Base-by-base conservation (phyloP, 140 eudicot species). In the Stevia rebaudiana region DNA sequence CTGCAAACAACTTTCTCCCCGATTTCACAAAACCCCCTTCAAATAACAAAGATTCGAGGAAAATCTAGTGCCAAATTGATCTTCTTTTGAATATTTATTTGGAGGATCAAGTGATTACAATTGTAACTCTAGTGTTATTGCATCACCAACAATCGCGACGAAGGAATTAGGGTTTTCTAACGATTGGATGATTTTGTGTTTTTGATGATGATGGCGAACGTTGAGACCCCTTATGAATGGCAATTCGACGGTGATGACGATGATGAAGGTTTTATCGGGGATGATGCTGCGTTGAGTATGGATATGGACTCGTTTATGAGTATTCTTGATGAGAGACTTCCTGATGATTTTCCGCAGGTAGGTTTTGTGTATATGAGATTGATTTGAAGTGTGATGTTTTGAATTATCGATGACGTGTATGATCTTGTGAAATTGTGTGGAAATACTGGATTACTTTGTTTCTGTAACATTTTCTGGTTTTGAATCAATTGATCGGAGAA, bases 191-290 rank as follows among this genome's bases (percentile, higher is more conserved):
- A 54, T 54, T 73, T 64, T 64, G 15, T 48, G 63, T 21, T 11
- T 74, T 37, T 66, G 63, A 74, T 66, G 79, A 74, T 74, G 79
- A 74, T 67, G 74, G 30, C 74, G 37, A 61, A 74, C 74, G 74
- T 52, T 10, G 79, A 39, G 5, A 22, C 62, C 11, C 49, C 76
- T 7, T 60, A 48, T 4, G 57, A 30, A 28, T 74, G 70, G 74
- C 25, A 36, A 28, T 63, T 72, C 33, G 59, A 30, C 24, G 58
- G 3, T 6, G 74, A 67, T 31, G 78, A 36, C 7, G 79, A 67
- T 4, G 69, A 19, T 23, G 78, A 66, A n/a, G 63, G 46, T 40
- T 30, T 67, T 16, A 30, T 11, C 6, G 74, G 44, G 43, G 79
- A 65, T 44, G 72, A 43, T 5, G 72, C 63, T 13, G 63, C 69